Conservation (phyloP, 2,329 filamentous ascomycete genomes). For the Arthrobotrys conoides region DNA sequence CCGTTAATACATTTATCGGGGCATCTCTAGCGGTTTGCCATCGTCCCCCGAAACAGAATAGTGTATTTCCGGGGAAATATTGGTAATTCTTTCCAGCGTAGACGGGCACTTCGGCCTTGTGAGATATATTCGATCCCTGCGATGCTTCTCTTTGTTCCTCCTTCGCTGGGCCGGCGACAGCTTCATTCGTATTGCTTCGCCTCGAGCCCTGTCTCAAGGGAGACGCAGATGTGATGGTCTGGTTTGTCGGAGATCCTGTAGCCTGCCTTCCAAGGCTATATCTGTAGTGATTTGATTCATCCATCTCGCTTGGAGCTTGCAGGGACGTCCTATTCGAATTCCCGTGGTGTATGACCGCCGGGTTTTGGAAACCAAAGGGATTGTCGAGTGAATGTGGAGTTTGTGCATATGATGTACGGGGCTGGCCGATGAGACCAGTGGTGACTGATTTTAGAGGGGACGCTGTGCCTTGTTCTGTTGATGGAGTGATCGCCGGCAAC, state of each 20-base stretch:
- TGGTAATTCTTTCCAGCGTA: conserved; percentile 80
- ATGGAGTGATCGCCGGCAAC: conserved; percentile 31
- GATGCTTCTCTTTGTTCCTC: conserved; percentile 49
- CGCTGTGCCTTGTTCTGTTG: conserved; percentile 15
- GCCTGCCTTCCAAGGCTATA: conserved; percentile 51
- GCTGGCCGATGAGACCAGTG: conserved; percentile 37
- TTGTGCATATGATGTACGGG: conserved; percentile 39
- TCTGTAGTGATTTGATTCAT: conserved; percentile 54
- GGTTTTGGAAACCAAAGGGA: conserved; percentile 43
- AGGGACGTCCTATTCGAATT: conserved; percentile 52
- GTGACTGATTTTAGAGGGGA: conserved; percentile 41
- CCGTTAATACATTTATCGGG: conserved; percentile 91
- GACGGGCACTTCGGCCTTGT: conserved; percentile 29
- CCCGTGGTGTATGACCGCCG: conserved; percentile 52
- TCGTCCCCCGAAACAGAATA: conserved; percentile 88
- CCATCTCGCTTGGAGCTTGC: conserved; percentile 55
- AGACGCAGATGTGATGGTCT: conserved; percentile 62
- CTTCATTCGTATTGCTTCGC: conserved; percentile 62
- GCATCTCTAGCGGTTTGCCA: conserved; percentile 88
- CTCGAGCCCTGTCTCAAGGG: conserved; percentile 66
- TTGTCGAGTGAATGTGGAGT: conserved; percentile 48
- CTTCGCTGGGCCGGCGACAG: conserved; percentile 30
- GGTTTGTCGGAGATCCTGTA: conserved; percentile 61
- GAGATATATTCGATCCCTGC: conserved; percentile 40
- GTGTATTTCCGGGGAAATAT: conserved; percentile 93